Evolutionary conservation across 2,329 filamentous ascomycete genomes (phyloP), one percentile per base, ranked within the genome.

Genomic region (Microcyclospora tardicrescens): DNA sequence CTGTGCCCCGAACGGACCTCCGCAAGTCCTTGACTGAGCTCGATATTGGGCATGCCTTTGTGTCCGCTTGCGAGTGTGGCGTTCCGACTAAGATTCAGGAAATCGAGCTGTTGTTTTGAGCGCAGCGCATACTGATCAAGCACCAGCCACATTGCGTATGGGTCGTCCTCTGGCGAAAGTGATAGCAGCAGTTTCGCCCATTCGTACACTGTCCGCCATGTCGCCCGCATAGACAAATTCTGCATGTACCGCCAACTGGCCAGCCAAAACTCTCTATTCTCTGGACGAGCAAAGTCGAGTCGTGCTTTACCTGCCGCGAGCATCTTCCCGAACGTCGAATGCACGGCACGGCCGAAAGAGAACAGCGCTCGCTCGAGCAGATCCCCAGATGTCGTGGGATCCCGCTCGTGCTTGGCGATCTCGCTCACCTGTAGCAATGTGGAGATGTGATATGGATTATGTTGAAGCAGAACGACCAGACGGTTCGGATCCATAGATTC

Each of bases 241-340:
- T 75, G 76, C 51, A 96, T 80, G 53, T 95, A 95, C 49, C 87
- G 78, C 68, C 86, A 93, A 8, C 79, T 83, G 1, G 85, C 83
- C 28, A 96, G 75, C 79, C 84, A 94, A 46, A 98, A 78, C 59
- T 96, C 89, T 33, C 91, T 74, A 58, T 96, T 96, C 58, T 93
- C 87, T 0, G 81, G 79, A 29, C 84, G 71, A 14, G 71, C 63
- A 56, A 95, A 96, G 54, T 89, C 77, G 9, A 98, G 65, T 12
- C 84, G 73, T 5, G 85, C 87, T 48, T 78, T 78, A 28, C 91
- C 91, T 54, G 79, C 73, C 39, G 81, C 73, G 5, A 98, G 62
- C 45, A 80, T 79, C 40, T 75, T 75, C 6, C 79, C 71, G 58
- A 96, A 98, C 0, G 81, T 76, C 8, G 84, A 89, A 43, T 91